Base-by-base conservation (phyloP, 805 yeast species). In the Starmerella powellii region DNA sequence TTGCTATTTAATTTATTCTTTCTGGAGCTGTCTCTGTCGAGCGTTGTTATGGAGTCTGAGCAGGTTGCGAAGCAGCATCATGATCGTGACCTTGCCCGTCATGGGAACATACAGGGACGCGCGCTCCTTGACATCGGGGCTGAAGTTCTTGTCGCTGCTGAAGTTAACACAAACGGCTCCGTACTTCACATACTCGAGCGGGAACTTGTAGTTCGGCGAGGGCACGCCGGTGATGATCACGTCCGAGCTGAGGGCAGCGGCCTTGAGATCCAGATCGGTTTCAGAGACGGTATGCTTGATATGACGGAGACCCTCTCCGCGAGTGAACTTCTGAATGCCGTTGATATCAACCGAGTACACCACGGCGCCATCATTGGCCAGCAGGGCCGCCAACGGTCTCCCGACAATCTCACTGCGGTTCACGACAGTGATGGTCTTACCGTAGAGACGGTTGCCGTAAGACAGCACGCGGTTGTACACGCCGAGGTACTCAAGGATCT, bases 211-310 rank as follows among this genome's bases (percentile, higher is more conserved):
- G 31, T 58, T 54, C 24, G 79, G 74, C 2, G 82, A 71, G 4
- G 98, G 98, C 6, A 91, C 98, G 40, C 98, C 98, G 2, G 98
- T 91, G 51, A 91, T 82, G 41, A 91, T 75, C 16, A 91, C 95
- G 60, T 91, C 98, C 11, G 95, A 84, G 34, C 66, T 70, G 26
- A 72, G 68, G 2, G 88, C 80, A 21, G 80, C 73, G 42, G 76
- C 72, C 51, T 80, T 76, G 26, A 87, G 60, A 1, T 78, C 64
- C 31, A 59, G 47, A 11, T 59, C 61, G 17, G 72, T 61, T 45
- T 77, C 81, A 40, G 73, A 72, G 12, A 86, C 95, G 49, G 78
- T 80, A 61, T 91, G 98, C 57, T 87, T 78, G 43, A 71, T 75
- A 54, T 80, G 74, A 57, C 74, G 75, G 54, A 91, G 68, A 31